Conservation (phyloP, 495 filamentous ascomycete species). For the Pseudoneurospora amorphoporcata region DNA sequence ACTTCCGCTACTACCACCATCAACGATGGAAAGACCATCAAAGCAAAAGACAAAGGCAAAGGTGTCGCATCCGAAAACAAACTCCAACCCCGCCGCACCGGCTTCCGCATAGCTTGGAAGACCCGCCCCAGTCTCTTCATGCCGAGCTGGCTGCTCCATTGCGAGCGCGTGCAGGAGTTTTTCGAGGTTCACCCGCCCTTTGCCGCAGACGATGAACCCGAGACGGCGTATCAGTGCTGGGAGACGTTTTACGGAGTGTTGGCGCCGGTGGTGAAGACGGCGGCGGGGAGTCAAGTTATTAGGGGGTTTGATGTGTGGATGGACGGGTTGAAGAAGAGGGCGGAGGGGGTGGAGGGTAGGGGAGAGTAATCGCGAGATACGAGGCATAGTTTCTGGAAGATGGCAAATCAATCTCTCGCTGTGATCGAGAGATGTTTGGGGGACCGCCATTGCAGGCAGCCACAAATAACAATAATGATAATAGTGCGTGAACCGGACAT, state of each 20-base stretch:
- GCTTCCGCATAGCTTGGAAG: constrained; percentile 26
- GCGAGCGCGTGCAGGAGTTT: constrained; percentile 32
- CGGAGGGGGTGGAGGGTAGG: constrained; percentile 9
- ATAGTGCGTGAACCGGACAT: not conserved
- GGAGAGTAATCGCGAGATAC: not conserved
- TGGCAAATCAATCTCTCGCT: too few species aligned
- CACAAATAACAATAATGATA: not conserved
- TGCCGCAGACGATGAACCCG: not conserved
- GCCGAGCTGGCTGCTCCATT: constrained; percentile 18
- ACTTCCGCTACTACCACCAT: not conserved
- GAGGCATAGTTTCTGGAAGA: too few species aligned
- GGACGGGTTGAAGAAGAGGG: constrained; percentile 21
- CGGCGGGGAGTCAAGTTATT: constrained; percentile 13
- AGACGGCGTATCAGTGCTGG: constrained; percentile 23
- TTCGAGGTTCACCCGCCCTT: constrained; percentile 8
- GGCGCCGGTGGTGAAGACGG: constrained; percentile 15
- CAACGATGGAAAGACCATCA: not conserved
- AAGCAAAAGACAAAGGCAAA: not conserved
- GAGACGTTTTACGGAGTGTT: constrained; percentile 32
- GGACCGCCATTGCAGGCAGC: not conserved
- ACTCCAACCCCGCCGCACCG: constrained; percentile 1
- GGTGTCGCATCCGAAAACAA: not conserved
- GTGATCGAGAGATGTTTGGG: too few species aligned
- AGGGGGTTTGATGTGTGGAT: constrained; percentile 23
- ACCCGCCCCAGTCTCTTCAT: constrained; percentile 1